These are phyloP conservation scores for Talaromyces sp. DNA, from an alignment of 2,329 filamentous ascomycete species.

Conservation along the genomic window DNA sequence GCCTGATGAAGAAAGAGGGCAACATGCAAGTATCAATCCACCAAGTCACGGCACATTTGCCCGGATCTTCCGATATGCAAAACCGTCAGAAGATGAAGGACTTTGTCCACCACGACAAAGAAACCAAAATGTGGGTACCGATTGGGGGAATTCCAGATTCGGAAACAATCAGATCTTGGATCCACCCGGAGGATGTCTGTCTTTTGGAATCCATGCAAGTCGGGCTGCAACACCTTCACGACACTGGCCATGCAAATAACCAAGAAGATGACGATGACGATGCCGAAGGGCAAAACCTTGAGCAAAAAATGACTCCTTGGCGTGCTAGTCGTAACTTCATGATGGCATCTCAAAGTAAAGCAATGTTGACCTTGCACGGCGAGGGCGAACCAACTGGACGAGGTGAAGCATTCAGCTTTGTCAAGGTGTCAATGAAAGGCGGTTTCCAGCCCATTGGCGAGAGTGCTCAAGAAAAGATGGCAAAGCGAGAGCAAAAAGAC, in stretches of 20 bases:
- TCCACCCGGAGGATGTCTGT: slow-evolving; percentile 93
- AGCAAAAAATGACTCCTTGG: slow-evolving; percentile 91
- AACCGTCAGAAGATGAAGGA: slow-evolving; percentile 97
- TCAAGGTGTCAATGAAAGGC: slow-evolving; percentile 98
- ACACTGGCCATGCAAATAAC: slow-evolving; percentile 75
- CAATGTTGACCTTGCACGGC: slow-evolving; percentile 92
- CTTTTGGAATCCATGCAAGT: slow-evolving; percentile 95
- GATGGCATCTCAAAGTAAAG: slow-evolving; percentile 87
- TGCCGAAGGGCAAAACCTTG: slow-evolving; percentile 69
- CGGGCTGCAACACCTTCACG: slow-evolving; percentile 81
- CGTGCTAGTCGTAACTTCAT: slow-evolving; percentile 95
- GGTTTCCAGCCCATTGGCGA: slow-evolving; percentile 89
- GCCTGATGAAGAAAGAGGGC: slow-evolving; percentile 73
- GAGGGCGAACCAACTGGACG: slow-evolving; percentile 92
- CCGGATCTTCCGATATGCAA: slow-evolving; percentile 88
- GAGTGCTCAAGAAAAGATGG: slow-evolving; percentile 79
- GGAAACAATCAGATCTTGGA: slow-evolving; percentile 74
- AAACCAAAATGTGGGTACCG: slow-evolving; percentile 80
- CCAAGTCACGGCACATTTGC: slow-evolving; percentile 89
- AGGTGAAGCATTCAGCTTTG: slow-evolving; percentile 92
- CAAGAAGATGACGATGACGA: slow-evolving; percentile 63
- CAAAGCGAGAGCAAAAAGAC: slow-evolving; percentile 65
- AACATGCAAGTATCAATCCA: slow-evolving; percentile 65
- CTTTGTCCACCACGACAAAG: slow-evolving; percentile 86
- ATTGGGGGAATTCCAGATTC: slow-evolving; percentile 75